Evolutionary conservation across 2,329 filamentous ascomycete genomes (phyloP).

Genomic region (Xylaria digitata): DNA sequence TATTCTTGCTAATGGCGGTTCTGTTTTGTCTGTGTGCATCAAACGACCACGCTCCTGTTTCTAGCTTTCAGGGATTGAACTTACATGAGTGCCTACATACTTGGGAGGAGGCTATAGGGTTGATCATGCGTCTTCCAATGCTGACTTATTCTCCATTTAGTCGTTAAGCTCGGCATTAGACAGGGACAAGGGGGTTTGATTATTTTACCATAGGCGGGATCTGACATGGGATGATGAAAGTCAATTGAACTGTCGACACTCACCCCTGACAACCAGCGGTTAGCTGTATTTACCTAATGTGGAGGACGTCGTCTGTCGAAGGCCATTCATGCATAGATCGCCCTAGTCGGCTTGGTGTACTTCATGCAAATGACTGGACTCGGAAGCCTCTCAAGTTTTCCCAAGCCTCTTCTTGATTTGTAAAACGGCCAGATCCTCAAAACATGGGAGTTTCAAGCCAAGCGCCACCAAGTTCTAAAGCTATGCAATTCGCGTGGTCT

Average conservation of each 20-base stretch:
- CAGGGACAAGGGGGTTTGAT: neutral
- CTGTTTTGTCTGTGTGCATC: conserved; percentile 30
- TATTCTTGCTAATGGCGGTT: conserved; percentile 28
- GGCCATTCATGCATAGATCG: conserved; percentile 14
- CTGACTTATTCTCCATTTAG: too few species aligned
- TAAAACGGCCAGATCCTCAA: neutral
- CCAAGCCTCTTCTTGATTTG: too few species aligned
- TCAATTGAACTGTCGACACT: conserved; percentile 1
- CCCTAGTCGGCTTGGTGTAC: neutral
- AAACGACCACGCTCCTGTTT: conserved; percentile 10
- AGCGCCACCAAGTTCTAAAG: too few species aligned
- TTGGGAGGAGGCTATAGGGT: neutral
- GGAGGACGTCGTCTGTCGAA: neutral
- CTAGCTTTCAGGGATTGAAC: neutral
- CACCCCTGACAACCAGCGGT: too few species aligned
- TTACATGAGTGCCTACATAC: neutral
- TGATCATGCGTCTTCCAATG: too few species aligned
- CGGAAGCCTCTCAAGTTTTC: too few species aligned
- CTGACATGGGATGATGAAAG: neutral
- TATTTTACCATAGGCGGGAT: neutral
- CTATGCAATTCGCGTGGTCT: neutral
- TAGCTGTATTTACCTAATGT: neutral
- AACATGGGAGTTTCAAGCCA: conserved; percentile 10
- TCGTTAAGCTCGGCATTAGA: neutral
- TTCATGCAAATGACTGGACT: conserved; percentile 20